Percentiles rank a stretch among this genome's conserved stretches.
Conservation (phyloP, 2,329 filamentous ascomycete species). For the Colletotrichum aenigma region DNA sequence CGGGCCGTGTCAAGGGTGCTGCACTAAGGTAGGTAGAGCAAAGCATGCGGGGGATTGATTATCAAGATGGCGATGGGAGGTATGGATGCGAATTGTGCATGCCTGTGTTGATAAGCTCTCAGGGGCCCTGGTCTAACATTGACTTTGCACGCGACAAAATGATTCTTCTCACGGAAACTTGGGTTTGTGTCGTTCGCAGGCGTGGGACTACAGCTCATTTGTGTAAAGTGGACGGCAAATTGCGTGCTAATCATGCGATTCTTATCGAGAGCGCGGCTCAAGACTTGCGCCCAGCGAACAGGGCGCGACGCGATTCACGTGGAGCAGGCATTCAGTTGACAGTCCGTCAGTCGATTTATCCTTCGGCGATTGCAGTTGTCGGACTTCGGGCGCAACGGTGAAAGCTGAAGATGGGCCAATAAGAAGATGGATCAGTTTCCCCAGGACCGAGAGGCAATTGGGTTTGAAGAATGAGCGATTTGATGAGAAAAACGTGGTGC, state of each 20-base stretch:
- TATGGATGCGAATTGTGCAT: not conserved
- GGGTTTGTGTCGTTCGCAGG: not conserved
- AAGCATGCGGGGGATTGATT: not conserved
- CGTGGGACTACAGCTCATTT: not conserved
- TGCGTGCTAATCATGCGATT: not conserved
- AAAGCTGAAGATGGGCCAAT: not conserved
- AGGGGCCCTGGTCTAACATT: not conserved
- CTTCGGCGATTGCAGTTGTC: not conserved
- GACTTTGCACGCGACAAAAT: not conserved
- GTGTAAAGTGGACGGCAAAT: not conserved
- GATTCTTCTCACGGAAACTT: not conserved
- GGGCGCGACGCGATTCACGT: not conserved
- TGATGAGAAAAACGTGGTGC: not conserved
- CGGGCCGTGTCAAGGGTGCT: not conserved
- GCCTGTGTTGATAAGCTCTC: not conserved
- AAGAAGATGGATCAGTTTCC: not conserved
- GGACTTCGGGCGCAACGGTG: not conserved
- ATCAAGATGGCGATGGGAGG: not conserved
- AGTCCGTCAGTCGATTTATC: not conserved
- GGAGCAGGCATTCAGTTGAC: not conserved
- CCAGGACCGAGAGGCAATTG: not conserved
- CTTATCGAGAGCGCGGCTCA: not conserved
- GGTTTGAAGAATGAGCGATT: not conserved
- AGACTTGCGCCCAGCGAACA: not conserved
- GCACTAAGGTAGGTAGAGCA: not conserved